These are phyloP conservation scores for Schwanniomyces sp. DNA, from an alignment of 805 yeast genomes.

Conservation along the genomic window DNA sequence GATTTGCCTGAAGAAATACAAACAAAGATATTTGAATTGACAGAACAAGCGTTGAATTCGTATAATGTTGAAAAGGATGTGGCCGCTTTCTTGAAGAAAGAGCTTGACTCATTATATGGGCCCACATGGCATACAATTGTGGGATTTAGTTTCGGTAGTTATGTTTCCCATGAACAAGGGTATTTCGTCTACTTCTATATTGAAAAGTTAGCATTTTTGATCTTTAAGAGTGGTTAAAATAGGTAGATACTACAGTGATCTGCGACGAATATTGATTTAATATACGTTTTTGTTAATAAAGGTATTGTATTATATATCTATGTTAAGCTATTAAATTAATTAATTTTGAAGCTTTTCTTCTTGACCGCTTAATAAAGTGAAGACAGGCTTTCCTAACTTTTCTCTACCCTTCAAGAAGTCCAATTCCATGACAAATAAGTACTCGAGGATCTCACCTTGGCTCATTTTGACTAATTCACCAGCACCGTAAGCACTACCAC, in stretches of 20 bases:
- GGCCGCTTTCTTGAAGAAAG: constrained; percentile 66
- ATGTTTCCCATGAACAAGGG: constrained; percentile 78
- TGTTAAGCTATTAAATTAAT: background rate
- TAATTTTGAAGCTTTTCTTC: constrained; percentile 41
- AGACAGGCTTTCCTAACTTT: constrained; percentile 81
- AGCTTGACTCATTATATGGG: constrained; percentile 62
- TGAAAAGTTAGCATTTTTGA: constrained; percentile 64
- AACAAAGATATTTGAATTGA: constrained; percentile 45
- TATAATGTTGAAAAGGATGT: constrained; percentile 57
- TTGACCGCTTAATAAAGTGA: constrained; percentile 85
- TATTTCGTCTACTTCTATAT: constrained; percentile 69
- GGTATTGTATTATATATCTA: background rate
- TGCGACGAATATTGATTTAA: background rate
- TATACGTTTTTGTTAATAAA: background rate
- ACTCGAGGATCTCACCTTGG: constrained; percentile 75
- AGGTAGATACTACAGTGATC: background rate
- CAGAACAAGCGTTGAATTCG: constrained; percentile 43
- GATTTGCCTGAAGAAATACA: constrained; percentile 55
- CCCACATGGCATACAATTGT: constrained; percentile 81
- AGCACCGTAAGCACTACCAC: constrained; percentile 95
- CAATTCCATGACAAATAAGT: constrained; percentile 88
- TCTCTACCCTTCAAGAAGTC: constrained; percentile 94
- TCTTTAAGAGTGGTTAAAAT: constrained; percentile 62
- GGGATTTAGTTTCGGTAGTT: constrained; percentile 77
- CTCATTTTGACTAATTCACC: constrained; percentile 73